Percentiles rank a stretch among this genome's conserved stretches.
Conservation (phyloP, 2,329 filamentous ascomycete species). For the Apiospora malaysiana region DNA sequence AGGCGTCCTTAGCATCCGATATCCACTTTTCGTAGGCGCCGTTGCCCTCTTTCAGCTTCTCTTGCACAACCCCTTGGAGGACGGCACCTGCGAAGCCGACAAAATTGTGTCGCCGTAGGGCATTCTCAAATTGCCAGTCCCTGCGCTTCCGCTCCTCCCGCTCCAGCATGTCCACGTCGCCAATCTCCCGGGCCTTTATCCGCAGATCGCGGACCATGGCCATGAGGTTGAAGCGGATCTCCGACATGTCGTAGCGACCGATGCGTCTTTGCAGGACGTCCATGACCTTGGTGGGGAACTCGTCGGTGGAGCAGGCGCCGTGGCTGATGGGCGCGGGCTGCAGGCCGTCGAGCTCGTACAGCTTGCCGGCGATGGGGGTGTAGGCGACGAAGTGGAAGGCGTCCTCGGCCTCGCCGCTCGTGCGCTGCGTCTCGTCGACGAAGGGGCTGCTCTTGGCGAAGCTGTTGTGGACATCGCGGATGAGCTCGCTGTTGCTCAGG, state of each 20-base stretch:
- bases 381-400: slow-evolving; percentile 99
- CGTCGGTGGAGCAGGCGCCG: slow-evolving; percentile 70
- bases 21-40: slow-evolving; percentile 76
- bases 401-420: slow-evolving; percentile 78
- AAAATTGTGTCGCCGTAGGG: slow-evolving; percentile 90
- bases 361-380: slow-evolving; percentile 74
- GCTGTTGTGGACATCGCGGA: slow-evolving; percentile 84
- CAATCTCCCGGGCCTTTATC: slow-evolving; percentile 77
- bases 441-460: slow-evolving; percentile 91
- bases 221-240: slow-evolving; percentile 96
- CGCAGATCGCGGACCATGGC: slow-evolving; percentile 89
- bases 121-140: slow-evolving; percentile 95
- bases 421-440: slow-evolving; percentile 83
- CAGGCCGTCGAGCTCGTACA: slow-evolving; percentile 95
- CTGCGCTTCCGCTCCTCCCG: slow-evolving; percentile 83
- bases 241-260: slow-evolving; percentile 79
- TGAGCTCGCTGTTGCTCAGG: slow-evolving; percentile 68
- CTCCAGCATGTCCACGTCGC: slow-evolving; percentile 78
- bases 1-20: slow-evolving; percentile 67
- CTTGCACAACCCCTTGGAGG: slow-evolving; percentile 80
- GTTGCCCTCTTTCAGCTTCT: slow-evolving; percentile 71
- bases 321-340: slow-evolving; percentile 93
- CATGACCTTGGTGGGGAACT: slow-evolving; percentile 82
- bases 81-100: slow-evolving; percentile 93
- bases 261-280: slow-evolving; percentile 86